Evolutionary conservation across 148 eudicot species (phyloP).

Genomic region (Silene uniflora): DNA sequence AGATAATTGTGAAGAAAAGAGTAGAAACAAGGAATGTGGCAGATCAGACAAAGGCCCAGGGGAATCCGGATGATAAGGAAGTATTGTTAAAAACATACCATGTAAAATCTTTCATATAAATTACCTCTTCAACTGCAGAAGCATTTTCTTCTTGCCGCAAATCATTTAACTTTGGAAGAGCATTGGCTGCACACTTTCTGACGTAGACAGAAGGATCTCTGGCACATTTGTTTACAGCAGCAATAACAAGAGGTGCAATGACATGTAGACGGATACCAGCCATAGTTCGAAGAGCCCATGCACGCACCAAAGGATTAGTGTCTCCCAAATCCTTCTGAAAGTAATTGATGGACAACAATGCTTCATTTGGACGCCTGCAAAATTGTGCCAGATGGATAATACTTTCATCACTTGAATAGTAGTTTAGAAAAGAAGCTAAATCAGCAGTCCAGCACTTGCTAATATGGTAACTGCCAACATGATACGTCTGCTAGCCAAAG

Average conservation of each 20-base stretch:
- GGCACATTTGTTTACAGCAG: constrained; percentile 88
- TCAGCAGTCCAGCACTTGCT: neutral
- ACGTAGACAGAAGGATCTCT: constrained; percentile 98
- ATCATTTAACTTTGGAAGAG: constrained; percentile 94
- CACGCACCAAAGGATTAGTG: constrained; percentile 93
- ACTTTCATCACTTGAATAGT: constrained; percentile 3
- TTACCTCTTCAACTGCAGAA: constrained; percentile 78
- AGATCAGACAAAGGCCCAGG: neutral
- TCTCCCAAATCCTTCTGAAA: constrained; percentile 98
- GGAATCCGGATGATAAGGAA: neutral
- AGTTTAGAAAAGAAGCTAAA: neutral
- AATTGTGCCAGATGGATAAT: constrained; percentile 3
- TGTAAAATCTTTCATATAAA: constrained; percentile 3
- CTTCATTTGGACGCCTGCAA: constrained; percentile 97
- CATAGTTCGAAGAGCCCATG: constrained; percentile 99
- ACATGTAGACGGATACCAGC: constrained; percentile 97
- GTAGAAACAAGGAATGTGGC: neutral
- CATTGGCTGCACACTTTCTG: constrained; percentile 95
- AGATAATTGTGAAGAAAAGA: neutral
- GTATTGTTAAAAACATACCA: constrained; percentile 2
- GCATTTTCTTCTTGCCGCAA: constrained; percentile 73
- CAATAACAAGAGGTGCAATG: constrained; percentile 73
- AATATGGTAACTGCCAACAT: neutral
- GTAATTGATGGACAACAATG: constrained; percentile 86
- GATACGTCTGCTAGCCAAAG: constrained; percentile 12